Evolutionary conservation across 768 basidiomycete species (phyloP), one percentile per base, ranked within the genome.

Genomic region (Lepiota venenata): DNA sequence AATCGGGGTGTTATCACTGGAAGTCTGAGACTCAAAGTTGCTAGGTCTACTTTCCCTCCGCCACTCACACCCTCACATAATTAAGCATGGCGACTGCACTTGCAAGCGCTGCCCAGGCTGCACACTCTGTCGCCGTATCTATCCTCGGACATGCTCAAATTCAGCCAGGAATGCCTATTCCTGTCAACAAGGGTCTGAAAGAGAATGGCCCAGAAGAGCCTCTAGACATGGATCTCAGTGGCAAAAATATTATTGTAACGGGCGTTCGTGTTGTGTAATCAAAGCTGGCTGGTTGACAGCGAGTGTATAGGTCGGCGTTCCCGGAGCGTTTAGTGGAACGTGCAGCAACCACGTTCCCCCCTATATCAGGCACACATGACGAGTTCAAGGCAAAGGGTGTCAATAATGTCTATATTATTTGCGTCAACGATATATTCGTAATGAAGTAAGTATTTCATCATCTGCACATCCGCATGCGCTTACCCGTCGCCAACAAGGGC

Each of bases 381-480:
- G 73, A 84, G 63, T 89, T 89, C 80, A 84, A 84, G 71, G 79
- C 74, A 2, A 93, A 91, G 68, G 92, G 89, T 10, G 71, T 92
- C 62, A 78, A 82, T 56, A 75, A 81, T 48, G 80, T 91, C 56
- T 87, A 83, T 57, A 79, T 93, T 51, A 70, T 94, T 51, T 73
- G 83, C 21, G 85, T 90, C 53, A 94, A 94, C 66, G 92, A 95
- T 64, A 76, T 78, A 6, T 93, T 88, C 62, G 87, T 89, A 42
- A 81, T 77, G 55, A 79, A 84, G 77, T 79, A 52, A 52, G 74
- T 61, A 15, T 48, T 7, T 10, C 18, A 22, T 15, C 18, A 47
- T 14, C 20, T 27, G 10, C 22, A 12, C 4, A 11, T 9, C 14
- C 21, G 11, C 12, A 16, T 9, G n/a, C 42, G 50, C 29, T 56